Conservation (phyloP, 1,139 yeast species). For the Scheffersomyces cryptocercus region DNA sequence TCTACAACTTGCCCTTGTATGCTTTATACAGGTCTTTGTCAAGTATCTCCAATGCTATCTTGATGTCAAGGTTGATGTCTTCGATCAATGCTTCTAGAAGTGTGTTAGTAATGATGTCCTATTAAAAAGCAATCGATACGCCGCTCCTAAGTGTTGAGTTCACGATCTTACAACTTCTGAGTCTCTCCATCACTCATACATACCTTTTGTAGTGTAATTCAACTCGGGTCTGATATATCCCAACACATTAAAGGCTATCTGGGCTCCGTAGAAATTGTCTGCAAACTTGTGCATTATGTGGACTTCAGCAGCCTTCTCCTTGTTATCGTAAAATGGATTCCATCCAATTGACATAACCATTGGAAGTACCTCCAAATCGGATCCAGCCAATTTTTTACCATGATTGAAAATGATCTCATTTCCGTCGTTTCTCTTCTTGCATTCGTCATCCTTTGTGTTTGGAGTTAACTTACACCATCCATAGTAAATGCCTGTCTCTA, state of each 20-base stretch:
- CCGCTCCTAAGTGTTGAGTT: neutral
- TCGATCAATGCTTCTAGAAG: conserved; percentile 70
- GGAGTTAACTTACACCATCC: conserved; percentile 67
- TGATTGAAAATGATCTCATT: conserved; percentile 54
- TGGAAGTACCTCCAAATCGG: conserved; percentile 57
- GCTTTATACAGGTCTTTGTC: conserved; percentile 18
- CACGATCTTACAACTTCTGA: neutral
- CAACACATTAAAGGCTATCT: conserved; percentile 63
- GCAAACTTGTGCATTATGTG: conserved; percentile 79
- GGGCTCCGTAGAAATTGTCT: conserved; percentile 79
- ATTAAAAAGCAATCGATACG: too few relatives aligned
- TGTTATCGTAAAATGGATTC: conserved; percentile 89
- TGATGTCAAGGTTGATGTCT: conserved; percentile 81
- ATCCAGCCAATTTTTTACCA: conserved; percentile 50
- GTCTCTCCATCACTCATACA: conserved; percentile 9
- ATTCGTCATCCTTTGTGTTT: neutral
- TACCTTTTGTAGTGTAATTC: conserved; percentile 70
- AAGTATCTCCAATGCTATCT: conserved; percentile 59
- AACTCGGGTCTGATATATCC: conserved; percentile 94
- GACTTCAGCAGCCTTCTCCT: conserved; percentile 78
- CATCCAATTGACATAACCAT: conserved; percentile 96
- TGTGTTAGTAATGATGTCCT: conserved; percentile 14
- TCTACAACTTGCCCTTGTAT: neutral
- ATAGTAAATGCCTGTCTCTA: conserved; percentile 86
- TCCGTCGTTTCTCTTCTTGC: conserved; percentile 42